Evolutionary conservation across 2,329 filamentous ascomycete species (phyloP), one percentile per base, ranked within the genome.

Genomic region (Exophiala sp.): DNA sequence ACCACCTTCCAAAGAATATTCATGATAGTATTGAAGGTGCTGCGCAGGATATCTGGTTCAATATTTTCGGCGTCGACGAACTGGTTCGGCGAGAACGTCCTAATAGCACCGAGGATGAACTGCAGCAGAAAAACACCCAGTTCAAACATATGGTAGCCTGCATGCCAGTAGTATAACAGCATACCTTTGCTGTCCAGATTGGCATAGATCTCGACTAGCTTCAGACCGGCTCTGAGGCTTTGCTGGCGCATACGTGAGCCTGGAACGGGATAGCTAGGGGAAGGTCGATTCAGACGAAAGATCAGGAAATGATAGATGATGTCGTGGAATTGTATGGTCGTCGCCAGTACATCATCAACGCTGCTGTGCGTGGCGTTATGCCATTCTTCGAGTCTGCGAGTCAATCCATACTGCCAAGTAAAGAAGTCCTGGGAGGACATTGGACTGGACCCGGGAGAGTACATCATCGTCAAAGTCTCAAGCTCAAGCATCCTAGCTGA

Each of bases 261-360:
- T 41, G 39, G 39, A n/a, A 41, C 14, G 10, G 39, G 39, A 19
- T 22, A 22, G 5, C 39, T 19, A 4, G 39, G 39, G 16, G 39
- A 41, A 6, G 39, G 39, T 41, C 39, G 22, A 10, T 41, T 41
- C 11, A 41, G 21, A n/a, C 39, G 39, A 41, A 41, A 41, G 39
- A 41, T 21, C 10, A 41, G 39, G 23, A 41, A 41, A 23, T 41
- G 19, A 10, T 41, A 41, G 23, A 41, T 41, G 18, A 41, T 41
- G 39, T 41, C 39, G 39, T 41, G 21, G 21, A 41, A 41, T 16
- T 41, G 39, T 21, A 41, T 41, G 18, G 39, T 41, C 39, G 2
- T 41, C 16, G 39, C 39, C 19, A 41, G 23, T 2, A 23, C 39
- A 4, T 23, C 19, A 19, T 41, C 19, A 2, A 23, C 16, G 21